These are phyloP conservation scores for Fraxinus platypoda DNA, from an alignment of 305 asterid genomes.

Conservation along the genomic window DNA sequence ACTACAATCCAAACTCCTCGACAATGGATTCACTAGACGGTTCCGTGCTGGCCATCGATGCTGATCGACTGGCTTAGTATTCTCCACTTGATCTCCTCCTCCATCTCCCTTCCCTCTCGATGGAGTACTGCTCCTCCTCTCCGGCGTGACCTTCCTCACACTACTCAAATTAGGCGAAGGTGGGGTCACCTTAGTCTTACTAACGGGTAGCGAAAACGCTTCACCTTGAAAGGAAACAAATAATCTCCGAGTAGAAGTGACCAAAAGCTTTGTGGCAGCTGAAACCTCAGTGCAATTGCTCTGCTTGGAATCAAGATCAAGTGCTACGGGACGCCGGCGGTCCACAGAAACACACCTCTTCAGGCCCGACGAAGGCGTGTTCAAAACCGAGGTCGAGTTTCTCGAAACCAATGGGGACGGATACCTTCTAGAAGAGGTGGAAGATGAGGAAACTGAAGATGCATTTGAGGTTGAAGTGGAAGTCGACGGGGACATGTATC, in stretches of 20 bases:
- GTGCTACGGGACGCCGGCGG: slow-evolving; percentile 55
- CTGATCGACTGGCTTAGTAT: too few species aligned
- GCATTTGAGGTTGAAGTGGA: slow-evolving; percentile 50
- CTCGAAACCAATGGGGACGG: slow-evolving; percentile 70
- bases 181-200: too few species aligned
- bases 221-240: slow-evolving; percentile 88
- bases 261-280: slow-evolving; percentile 70
- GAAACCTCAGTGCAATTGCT: slow-evolving; percentile 52
- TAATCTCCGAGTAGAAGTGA: slow-evolving; percentile 76
- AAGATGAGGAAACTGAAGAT: slow-evolving; percentile 53
- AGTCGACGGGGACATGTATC: slow-evolving; percentile 77
- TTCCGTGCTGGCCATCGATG: slow-evolving; percentile 79
- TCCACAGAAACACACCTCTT: slow-evolving; percentile 85
- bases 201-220: too few species aligned
- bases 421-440: slow-evolving; percentile 63
- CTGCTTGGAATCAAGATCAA: slow-evolving; percentile 59
- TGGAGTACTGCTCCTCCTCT: too few species aligned
- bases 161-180: too few species aligned
- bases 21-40: slow-evolving; percentile 48
- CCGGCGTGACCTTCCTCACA: too few species aligned
- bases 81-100: too few species aligned
- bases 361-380: slow-evolving; percentile 46
- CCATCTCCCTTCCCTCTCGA: too few species aligned
- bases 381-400: slow-evolving; percentile 46
- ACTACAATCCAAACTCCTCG: slow-evolving; percentile 63